Conservation (phyloP, 805 yeast genomes). For the Gaillardinia entomophila region DNA sequence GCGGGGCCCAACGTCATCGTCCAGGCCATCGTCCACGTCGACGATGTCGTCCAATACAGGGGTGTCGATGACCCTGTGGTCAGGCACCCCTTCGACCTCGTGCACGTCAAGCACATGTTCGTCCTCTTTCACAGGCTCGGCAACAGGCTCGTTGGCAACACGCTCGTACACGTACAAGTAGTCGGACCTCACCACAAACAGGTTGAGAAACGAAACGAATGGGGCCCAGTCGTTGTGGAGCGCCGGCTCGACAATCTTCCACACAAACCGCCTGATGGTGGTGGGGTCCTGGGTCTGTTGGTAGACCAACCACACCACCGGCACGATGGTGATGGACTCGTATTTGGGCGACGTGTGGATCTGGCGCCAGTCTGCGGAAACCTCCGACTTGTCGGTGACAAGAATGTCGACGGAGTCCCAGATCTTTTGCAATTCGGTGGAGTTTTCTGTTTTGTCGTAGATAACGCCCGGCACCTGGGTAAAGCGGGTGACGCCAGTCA, state of each 20-base stretch:
- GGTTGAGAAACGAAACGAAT: slow-evolving; percentile 8
- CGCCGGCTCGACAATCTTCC: slow-evolving; percentile 6
- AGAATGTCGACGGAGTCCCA: slow-evolving; percentile 28
- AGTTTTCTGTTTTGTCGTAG: slow-evolving; percentile 79
- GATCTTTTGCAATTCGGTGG: slow-evolving; percentile 19
- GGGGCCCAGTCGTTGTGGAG: slow-evolving; percentile 3
- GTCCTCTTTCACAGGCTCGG: slow-evolving; percentile 2
- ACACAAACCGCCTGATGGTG: slow-evolving; percentile 2
- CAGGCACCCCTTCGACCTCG: slow-evolving; percentile 4
- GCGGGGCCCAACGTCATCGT: slow-evolving; percentile 8
- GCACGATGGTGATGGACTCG: slow-evolving; percentile 11
- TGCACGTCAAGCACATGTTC: too few species aligned
- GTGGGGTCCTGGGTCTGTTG: slow-evolving; percentile 3
- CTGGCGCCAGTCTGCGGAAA: slow-evolving; percentile 12
- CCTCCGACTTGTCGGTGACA: slow-evolving; percentile 17
- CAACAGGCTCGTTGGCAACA: slow-evolving; percentile 7
- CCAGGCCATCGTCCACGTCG: slow-evolving; percentile 18
- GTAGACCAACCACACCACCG: slow-evolving; percentile 8
- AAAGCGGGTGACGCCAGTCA: slow-evolving; percentile 82
- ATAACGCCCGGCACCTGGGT: slow-evolving; percentile 38
- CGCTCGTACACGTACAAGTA: slow-evolving; percentile 26
- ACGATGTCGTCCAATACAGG: slow-evolving; percentile 11
- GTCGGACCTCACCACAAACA: slow-evolving; percentile 14
- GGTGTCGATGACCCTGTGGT: slow-evolving; percentile 7
- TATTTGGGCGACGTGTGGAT: slow-evolving; percentile 17